Base-by-base conservation (phyloP, 768 basidiomycete genomes). In the Phylloporus scabripes region DNA sequence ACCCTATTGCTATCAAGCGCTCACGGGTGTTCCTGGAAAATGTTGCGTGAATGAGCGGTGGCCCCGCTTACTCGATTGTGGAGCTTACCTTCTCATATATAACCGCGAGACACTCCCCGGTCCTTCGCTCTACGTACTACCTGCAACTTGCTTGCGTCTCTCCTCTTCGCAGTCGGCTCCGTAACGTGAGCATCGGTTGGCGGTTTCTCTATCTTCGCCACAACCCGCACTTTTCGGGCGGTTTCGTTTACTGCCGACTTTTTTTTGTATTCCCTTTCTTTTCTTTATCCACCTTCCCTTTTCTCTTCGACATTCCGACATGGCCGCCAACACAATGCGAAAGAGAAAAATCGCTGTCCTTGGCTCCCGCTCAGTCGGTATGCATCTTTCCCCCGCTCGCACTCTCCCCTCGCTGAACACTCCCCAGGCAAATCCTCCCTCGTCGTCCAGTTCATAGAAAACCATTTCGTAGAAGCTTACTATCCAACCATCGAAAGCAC, bases 401-500 rank as follows among this genome's bases (percentile, higher is more conserved):
- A 26, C 46, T 10, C 31, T 50, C 49, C 43, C 49, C 61, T 41
- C 56, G 54, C 55, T 55, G 49, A 46, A 42, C 55, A 49, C 47
- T 50, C 49, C n/a, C 23, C 72, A 96, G 95, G 94, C 56, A 97
- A 96, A 74, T 91, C 91, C 21, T 96, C 95, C 45, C 79, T 96
- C 52, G 80, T 93, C 53, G 79, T 92, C 60, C 90, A 94, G 70
- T 97, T 91, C 71, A 86, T 93, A 70, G 88, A 96, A 71, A 85
- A 87, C 59, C 81, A 87, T 60, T 98, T 96, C 63, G 78, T 86
- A 66, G 93, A 95, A 52, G 77, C 85, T 7, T 97, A 97, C 74
- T 93, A 92, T 72, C 95, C 95, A 33, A 97, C 93, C 44, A 95
- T 95, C 63, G 94, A 97, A 70, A 82, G 77, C 57, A 91, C 87